Conservation (phyloP, 1,284 basidiomycete species). For the Trametes hirsuta region DNA sequence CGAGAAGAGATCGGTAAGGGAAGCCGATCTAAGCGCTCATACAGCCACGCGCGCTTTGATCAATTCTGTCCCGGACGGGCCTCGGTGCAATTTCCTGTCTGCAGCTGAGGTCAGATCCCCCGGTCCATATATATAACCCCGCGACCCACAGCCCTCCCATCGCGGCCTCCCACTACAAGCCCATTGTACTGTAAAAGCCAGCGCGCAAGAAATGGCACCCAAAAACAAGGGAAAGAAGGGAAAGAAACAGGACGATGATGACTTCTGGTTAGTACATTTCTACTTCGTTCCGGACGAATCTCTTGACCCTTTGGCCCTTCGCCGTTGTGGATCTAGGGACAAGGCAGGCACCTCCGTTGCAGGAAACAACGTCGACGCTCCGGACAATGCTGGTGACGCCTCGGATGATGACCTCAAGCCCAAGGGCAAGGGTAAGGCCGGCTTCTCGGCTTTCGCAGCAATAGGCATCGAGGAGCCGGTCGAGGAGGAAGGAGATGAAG, state of each 20-base stretch:
- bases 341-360: slow-evolving; percentile 65
- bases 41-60: slow-evolving; percentile 8
- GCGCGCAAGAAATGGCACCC: slow-evolving; percentile 66
- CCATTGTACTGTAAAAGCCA: background rate
- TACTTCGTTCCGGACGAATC: background rate
- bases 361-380: slow-evolving; percentile 40
- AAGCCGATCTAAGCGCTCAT: background rate
- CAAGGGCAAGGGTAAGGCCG: slow-evolving; percentile 34
- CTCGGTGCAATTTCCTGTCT: slow-evolving; percentile 12
- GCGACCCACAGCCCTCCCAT: background rate
- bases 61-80: slow-evolving; percentile 8
- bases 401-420: slow-evolving; percentile 45
- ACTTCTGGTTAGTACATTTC: slow-evolving; percentile 70
- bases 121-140: slow-evolving; percentile 3
- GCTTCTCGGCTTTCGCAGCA: slow-evolving; percentile 58
- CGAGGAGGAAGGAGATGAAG: slow-evolving; percentile 72
- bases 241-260: slow-evolving; percentile 80
- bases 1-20: background rate
- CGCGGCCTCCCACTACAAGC: background rate
- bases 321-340: slow-evolving; percentile 51
- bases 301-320: no score
- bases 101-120: slow-evolving; percentile 11
- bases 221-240: slow-evolving; percentile 90
- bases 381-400: slow-evolving; percentile 40
- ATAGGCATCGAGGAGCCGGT: slow-evolving; percentile 51